phyloP scores from a whole-genome alignment of 257 asterid species.

The Nicotiana knightiana region DNA sequence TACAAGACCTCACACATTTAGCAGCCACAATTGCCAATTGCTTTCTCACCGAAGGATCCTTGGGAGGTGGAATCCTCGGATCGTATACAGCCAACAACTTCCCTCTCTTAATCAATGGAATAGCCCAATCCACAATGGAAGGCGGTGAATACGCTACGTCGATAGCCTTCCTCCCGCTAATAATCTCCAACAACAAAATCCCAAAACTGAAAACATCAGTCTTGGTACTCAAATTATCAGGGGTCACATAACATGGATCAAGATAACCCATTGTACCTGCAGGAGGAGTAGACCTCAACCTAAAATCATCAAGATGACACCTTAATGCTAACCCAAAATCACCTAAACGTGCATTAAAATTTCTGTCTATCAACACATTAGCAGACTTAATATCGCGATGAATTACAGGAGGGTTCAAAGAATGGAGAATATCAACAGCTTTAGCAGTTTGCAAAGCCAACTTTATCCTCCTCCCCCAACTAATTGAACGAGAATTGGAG shows the following conservation, averaged over 20 bases:
- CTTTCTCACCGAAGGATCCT: slow-evolving; percentile 59
- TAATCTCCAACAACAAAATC: slow-evolving; percentile 69
- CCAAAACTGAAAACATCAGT: slow-evolving; percentile 85
- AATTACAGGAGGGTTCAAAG: slow-evolving; percentile 56
- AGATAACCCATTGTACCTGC: slow-evolving; percentile 95
- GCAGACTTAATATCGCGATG: slow-evolving; percentile 87
- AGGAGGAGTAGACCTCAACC: slow-evolving; percentile 77
- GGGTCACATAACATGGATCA: slow-evolving; percentile 80
- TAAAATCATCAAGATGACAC: slow-evolving; percentile 52
- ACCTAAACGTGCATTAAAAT: slow-evolving; percentile 67
- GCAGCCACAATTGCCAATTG: slow-evolving; percentile 69
- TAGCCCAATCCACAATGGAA: slow-evolving; percentile 80
- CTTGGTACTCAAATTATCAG: slow-evolving; percentile 66
- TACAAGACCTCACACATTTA: slow-evolving; percentile 74
- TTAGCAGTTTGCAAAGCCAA: slow-evolving; percentile 67
- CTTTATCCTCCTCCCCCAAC: slow-evolving; percentile 72
- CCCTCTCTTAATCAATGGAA: slow-evolving; percentile 80
- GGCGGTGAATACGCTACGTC: slow-evolving; percentile 74
- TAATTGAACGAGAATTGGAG: slow-evolving; percentile 46
- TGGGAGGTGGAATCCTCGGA: slow-evolving; percentile 58
- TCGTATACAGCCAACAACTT: slow-evolving; percentile 49
- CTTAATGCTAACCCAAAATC: slow-evolving; percentile 82
- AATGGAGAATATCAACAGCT: slow-evolving; percentile 64
- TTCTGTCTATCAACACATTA: slow-evolving; percentile 63
- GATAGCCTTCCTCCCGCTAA: slow-evolving; percentile 87